phyloP scores from a whole-genome alignment of 306 rosid species.

The Inga leiocalycina region DNA sequence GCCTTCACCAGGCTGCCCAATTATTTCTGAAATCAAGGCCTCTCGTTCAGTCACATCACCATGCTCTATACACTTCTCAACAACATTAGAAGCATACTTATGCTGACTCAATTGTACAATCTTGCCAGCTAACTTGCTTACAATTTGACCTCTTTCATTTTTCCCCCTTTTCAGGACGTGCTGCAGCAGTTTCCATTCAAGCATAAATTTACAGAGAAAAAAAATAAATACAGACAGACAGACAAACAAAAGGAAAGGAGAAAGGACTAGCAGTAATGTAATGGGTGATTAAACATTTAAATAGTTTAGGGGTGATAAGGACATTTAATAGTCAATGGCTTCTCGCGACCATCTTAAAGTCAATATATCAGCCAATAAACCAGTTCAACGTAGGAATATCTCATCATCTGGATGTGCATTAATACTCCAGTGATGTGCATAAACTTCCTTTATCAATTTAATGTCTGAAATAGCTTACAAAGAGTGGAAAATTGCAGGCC shows the following conservation, averaged over 20 bases:
- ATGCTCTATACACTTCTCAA: slow-evolving; percentile 68
- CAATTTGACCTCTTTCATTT: slow-evolving; percentile 56
- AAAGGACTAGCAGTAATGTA: not conserved
- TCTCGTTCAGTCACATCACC: slow-evolving; percentile 51
- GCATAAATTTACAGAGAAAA: slow-evolving; percentile 6
- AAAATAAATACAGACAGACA: not conserved
- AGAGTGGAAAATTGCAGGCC: not conserved
- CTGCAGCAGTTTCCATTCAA: slow-evolving; percentile 42
- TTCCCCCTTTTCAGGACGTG: slow-evolving; percentile 61
- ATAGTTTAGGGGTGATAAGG: not conserved
- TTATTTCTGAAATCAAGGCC: slow-evolving; percentile 57
- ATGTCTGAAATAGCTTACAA: not conserved
- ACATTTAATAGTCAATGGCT: not conserved
- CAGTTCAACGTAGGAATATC: not conserved
- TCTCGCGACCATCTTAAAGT: not conserved
- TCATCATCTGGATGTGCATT: not conserved
- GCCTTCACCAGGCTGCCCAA: slow-evolving; percentile 53
- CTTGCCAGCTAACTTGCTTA: slow-evolving; percentile 51
- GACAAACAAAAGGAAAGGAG: not conserved
- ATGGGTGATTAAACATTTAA: not conserved
- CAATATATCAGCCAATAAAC: slow-evolving; percentile 1
- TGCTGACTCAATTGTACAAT: slow-evolving; percentile 65
- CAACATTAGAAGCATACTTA: slow-evolving; percentile 69
- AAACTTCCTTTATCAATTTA: not conserved
- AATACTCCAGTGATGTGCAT: not conserved